Evolutionary conservation across 257 asterid species (phyloP), one percentile per base, ranked within the genome.

Genomic region (Mentha longifolia): DNA sequence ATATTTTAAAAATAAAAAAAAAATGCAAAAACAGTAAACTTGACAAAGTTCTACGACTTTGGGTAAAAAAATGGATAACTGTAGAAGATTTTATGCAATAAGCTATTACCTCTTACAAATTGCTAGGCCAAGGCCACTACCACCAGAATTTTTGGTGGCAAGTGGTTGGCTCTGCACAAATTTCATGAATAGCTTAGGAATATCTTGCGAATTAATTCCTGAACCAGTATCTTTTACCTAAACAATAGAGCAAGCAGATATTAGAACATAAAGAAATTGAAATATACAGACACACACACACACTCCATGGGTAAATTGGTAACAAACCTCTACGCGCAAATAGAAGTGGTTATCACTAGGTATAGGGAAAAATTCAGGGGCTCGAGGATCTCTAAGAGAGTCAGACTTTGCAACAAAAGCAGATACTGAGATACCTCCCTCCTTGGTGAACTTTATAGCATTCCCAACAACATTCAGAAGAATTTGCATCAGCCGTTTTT

Each of bases 71-170:
- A 22, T 11, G 14, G 47, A 37, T 15, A 19, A 2, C 54, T 14
- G 9, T 67, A 74, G 22, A 41, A 67, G 39, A 35, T 5, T 35
- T 52, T 41, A 58, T 8, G 61, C 63, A 65, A 62, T 9, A 13
- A 74, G 58, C 60, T 25, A 42, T 61, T 82, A 92, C 99, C 99
- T 87, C 80, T 85, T 95, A 78, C 89, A 86, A 75, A 95, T 91
- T 16, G 99, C 99, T 65, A 95, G 91, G 75, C 99, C 99, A 68
- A 95, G 99, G 33, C 99, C 99, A 77, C 92, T 83, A 59, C 98
- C 99, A 63, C 89, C 81, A 61, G 95, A 73, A 80, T 85, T 89
- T 77, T 86, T 89, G 72, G 91, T 17, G 52, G 85, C 87, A 52
- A 77, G 80, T 43, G 96, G 83, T 80, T 88, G 98, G 62, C 80